Percentiles rank a stretch among this genome's conserved stretches.
Evolutionary conservation across 768 basidiomycete species (phyloP).

Genomic region (Epithele typhae): DNA sequence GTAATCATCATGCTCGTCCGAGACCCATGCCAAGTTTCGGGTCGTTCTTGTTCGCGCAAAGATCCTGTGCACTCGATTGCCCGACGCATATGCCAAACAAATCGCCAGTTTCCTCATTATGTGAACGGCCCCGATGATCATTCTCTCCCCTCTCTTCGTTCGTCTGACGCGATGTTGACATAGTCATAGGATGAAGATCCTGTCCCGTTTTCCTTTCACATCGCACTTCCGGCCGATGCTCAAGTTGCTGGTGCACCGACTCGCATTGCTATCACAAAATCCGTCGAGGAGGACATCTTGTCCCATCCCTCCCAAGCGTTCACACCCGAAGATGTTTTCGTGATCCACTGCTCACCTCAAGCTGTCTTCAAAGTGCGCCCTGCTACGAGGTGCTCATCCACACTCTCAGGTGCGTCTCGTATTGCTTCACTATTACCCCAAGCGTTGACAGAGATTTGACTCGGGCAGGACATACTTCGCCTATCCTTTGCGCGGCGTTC

Average conservation of each 20-base stretch:
- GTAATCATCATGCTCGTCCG: conserved; percentile 19
- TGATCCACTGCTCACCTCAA: conserved; percentile 90
- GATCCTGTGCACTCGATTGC: too few relatives aligned
- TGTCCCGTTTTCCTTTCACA: conserved; percentile 88
- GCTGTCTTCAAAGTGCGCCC: conserved; percentile 93
- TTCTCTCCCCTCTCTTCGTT: too few relatives aligned
- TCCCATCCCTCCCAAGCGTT: conserved; percentile 66
- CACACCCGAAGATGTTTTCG: conserved; percentile 82
- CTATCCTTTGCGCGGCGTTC: conserved; percentile 93
- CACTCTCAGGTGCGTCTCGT: conserved; percentile 63
- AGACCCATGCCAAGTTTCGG: conserved; percentile 9
- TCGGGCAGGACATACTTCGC: conserved; percentile 75
- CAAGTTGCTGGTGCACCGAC: conserved; percentile 54
- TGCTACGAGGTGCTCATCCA: conserved; percentile 91
- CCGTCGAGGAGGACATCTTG: conserved; percentile 79
- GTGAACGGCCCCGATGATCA: too few relatives aligned
- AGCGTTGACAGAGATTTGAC: not conserved
- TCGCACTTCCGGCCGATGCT: conserved; percentile 60
- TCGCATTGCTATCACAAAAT: conserved; percentile 78
- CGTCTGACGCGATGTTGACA: too few relatives aligned
- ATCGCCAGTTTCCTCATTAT: too few relatives aligned
- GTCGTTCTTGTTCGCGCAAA: too few relatives aligned
- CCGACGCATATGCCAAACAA: not conserved
- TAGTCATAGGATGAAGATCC: conserved; percentile 71
- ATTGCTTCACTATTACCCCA: conserved; percentile 7